A percentile compares a stretch with the other conserved stretches of the same genome.
Evolutionary conservation across 805 yeast species (phyloP).

Genomic region (Saccharomycopsis sp.): DNA sequence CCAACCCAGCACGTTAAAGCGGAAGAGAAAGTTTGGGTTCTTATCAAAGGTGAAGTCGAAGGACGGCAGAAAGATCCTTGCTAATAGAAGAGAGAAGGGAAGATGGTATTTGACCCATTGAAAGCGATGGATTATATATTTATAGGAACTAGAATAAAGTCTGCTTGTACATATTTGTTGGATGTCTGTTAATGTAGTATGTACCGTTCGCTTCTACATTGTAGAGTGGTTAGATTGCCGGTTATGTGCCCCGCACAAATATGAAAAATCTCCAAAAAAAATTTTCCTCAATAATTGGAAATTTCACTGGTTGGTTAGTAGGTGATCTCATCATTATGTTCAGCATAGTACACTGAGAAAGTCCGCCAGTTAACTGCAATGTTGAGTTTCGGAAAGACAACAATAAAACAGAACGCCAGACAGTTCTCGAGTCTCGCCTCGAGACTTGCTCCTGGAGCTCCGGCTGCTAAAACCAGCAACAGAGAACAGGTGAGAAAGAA

Average conservation of each 20-base stretch:
- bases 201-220: not conserved
- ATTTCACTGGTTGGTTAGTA: no score
- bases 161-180: not conserved
- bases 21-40: constrained; percentile 88
- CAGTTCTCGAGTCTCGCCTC: not conserved
- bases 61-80: constrained; percentile 71
- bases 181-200: not conserved
- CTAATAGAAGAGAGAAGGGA: constrained; percentile 78
- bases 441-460: not conserved
- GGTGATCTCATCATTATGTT: no score
- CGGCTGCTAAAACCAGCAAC: constrained; percentile 18
- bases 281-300: no score
- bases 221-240: no score
- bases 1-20: constrained; percentile 85
- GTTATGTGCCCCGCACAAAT: no score
- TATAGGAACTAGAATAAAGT: not conserved
- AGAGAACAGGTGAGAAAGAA: constrained; percentile 31
- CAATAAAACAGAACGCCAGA: not conserved
- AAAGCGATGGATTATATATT: no score
- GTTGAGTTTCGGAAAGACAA: not conserved
- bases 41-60: constrained; percentile 71
- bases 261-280: no score
- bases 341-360: no score
- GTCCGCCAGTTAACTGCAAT: no score
- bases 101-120: constrained; percentile 89